These are phyloP conservation scores for Cryptosporidium ubiquitum DNA, from an alignment of 169 alveolate genomes.

Conservation along the genomic window DNA sequence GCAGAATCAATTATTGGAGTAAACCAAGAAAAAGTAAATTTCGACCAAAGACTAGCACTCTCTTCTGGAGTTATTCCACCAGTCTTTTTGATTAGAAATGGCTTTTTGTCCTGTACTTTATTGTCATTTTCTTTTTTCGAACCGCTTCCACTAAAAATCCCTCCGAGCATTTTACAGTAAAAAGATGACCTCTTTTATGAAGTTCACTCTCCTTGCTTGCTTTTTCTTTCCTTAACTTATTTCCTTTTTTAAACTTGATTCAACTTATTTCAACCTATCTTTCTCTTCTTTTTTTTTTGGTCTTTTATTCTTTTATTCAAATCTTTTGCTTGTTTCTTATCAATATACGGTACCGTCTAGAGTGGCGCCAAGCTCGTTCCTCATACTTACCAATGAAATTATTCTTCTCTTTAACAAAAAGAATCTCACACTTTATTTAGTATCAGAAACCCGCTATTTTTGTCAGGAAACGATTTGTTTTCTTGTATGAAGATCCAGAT, in stretches of 20 bases:
- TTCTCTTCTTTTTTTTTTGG: background rate
- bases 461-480: background rate
- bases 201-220: background rate
- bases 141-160: background rate
- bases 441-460: background rate
- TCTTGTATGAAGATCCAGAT: background rate
- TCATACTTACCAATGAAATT: background rate
- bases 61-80: conserved; percentile 50
- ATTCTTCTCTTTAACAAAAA: background rate
- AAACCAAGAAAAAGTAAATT: conserved; percentile 68
- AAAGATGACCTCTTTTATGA: background rate
- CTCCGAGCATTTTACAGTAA: conserved; percentile 8
- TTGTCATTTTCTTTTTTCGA: background rate
- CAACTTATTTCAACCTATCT: background rate
- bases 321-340: background rate
- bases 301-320: background rate
- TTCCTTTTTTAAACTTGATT: background rate
- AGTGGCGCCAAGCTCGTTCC: conserved; percentile 18
- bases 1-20: conserved; percentile 49
- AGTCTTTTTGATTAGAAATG: background rate
- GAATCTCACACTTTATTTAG: background rate
- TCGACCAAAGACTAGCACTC: conserved; percentile 34
- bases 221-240: background rate
- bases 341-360: conserved; percentile 16
- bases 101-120: background rate